Conservation (phyloP, 1,139 yeast genomes). For the Kodamaea derodonti region DNA sequence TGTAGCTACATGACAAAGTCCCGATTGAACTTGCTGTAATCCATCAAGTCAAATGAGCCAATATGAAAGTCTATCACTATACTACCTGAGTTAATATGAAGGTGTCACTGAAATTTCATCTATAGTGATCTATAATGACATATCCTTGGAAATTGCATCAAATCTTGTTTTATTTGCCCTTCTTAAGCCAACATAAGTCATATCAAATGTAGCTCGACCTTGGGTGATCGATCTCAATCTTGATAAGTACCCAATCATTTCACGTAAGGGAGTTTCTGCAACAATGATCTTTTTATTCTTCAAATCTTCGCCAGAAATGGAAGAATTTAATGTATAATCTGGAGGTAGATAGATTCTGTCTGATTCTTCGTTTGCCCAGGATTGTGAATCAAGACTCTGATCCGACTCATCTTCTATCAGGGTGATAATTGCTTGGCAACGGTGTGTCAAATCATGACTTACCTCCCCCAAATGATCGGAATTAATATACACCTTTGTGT, state of each 20-base stretch:
- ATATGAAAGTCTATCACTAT: too few relatives aligned
- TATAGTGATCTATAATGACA: constrained; percentile 9
- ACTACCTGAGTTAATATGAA: too few relatives aligned
- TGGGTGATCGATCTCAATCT: constrained; percentile 79
- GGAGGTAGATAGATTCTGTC: constrained; percentile 55
- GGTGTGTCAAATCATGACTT: constrained; percentile 66
- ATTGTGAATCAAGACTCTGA: constrained; percentile 33
- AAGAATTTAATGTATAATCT: constrained; percentile 41
- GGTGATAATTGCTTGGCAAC: constrained; percentile 68
- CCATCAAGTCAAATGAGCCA: too few relatives aligned
- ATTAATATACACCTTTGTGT: constrained; percentile 61
- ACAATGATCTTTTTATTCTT: constrained; percentile 51
- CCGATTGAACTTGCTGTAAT: too few relatives aligned
- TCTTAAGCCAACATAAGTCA: constrained; percentile 75
- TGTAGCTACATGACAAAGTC: too few relatives aligned
- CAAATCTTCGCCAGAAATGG: constrained; percentile 12
- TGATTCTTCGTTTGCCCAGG: constrained; percentile 50
- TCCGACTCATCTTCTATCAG: constrained; percentile 58
- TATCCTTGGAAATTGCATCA: constrained; percentile 20
- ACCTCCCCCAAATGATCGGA: constrained; percentile 80
- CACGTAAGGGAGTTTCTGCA: constrained; percentile 81
- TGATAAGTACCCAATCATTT: constrained; percentile 85
- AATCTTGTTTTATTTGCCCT: constrained; percentile 49
- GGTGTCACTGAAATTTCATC: too few relatives aligned
- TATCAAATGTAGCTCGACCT: constrained; percentile 81